These are phyloP conservation scores for Apiotrichum veenhuisii DNA, from an alignment of 1,284 basidiomycete genomes.

Conservation along the genomic window DNA sequence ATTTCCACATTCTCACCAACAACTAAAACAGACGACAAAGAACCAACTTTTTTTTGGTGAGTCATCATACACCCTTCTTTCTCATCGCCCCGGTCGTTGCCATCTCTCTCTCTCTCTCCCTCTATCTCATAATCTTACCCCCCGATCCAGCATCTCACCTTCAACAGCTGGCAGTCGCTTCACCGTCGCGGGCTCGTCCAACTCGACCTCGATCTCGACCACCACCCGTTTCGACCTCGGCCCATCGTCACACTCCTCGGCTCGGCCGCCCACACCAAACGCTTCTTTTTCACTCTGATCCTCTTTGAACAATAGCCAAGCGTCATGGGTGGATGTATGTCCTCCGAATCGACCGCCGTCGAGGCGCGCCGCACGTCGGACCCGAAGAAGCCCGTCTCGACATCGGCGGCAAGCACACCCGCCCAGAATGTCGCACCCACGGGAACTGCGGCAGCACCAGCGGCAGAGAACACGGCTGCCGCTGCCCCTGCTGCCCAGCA, in stretches of 20 bases:
- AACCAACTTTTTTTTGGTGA: background rate
- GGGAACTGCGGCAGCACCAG: slow-evolving; percentile 11
- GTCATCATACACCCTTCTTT: background rate
- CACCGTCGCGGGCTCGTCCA: background rate
- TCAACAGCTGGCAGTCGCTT: background rate
- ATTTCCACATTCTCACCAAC: background rate
- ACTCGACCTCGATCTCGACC: background rate
- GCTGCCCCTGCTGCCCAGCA: slow-evolving; percentile 25
- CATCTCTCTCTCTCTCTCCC: background rate
- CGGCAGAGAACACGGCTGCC: slow-evolving; percentile 24
- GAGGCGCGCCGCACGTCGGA: slow-evolving; percentile 18
- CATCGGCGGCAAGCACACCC: slow-evolving; percentile 11
- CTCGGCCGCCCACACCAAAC: too few relatives aligned
- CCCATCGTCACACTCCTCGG: background rate
- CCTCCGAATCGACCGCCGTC: slow-evolving; percentile 26
- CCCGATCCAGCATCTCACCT: background rate
- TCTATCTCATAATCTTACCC: background rate
- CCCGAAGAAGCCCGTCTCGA: slow-evolving; percentile 9
- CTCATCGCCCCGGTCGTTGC: too few relatives aligned
- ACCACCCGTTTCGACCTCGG: background rate
- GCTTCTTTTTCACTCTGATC: background rate
- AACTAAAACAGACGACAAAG: background rate
- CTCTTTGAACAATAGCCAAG: too few relatives aligned
- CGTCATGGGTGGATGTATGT: slow-evolving; percentile 41
- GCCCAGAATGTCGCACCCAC: slow-evolving; percentile 7